Conservation (phyloP, 2,329 filamentous ascomycete species). For the Fusarium subglutinans region DNA sequence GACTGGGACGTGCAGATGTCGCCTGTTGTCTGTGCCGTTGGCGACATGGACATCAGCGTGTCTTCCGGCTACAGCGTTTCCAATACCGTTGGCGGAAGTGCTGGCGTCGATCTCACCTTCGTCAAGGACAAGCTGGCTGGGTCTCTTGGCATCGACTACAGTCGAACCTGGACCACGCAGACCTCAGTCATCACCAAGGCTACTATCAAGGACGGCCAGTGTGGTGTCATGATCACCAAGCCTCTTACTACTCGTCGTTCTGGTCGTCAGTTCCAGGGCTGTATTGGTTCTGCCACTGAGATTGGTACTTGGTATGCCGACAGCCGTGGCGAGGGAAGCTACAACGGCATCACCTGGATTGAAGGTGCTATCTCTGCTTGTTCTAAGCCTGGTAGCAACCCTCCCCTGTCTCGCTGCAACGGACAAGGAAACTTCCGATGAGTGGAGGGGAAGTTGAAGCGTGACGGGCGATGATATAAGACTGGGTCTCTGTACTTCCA, state of each 20-base stretch:
- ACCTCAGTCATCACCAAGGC: background rate
- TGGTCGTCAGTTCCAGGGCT: background rate
- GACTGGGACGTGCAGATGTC: background rate
- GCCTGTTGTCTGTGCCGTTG: background rate
- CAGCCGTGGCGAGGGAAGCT: background rate
- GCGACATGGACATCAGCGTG: background rate
- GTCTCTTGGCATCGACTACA: background rate
- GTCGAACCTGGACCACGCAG: background rate
- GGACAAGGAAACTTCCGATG: background rate
- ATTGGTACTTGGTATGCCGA: background rate
- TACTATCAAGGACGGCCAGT: background rate
- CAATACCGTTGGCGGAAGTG: background rate
- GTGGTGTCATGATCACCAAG: background rate
- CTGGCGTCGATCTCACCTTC: background rate
- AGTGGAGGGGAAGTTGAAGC: rapidly evolving
- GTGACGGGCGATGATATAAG: background rate
- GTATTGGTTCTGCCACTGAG: background rate
- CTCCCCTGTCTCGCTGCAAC: background rate
- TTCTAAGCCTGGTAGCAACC: background rate
- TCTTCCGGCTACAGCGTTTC: background rate
- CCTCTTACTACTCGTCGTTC: background rate
- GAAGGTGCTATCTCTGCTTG: background rate
- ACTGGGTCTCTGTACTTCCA: rapidly evolving
- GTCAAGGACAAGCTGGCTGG: background rate
- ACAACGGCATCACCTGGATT: background rate